A percentile compares a stretch with the other conserved stretches of the same genome.
These are phyloP conservation scores for Zymoseptoria ardabiliae DNA, from an alignment of 2,329 filamentous ascomycete genomes.

Conservation along the genomic window DNA sequence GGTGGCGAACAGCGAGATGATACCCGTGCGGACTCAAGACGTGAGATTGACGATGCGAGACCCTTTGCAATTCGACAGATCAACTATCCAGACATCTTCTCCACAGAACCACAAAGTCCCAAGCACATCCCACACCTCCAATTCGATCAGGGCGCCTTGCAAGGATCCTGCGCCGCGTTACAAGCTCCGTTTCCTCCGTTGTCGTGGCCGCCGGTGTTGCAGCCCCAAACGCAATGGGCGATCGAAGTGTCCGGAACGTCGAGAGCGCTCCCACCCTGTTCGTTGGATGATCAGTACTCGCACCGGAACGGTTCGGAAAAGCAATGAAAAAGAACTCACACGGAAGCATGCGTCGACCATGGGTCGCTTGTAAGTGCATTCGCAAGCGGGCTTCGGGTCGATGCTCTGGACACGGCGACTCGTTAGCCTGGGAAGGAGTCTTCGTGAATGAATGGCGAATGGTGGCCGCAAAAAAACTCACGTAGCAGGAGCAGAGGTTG, in stretches of 20 bases:
- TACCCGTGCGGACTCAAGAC: no score
- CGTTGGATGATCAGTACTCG: background rate
- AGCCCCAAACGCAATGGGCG: background rate
- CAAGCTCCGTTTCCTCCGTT: background rate
- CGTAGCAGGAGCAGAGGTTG: background rate
- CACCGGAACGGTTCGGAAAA: no score
- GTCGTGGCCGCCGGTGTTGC: background rate
- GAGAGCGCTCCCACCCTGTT: background rate
- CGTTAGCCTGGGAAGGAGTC: no score
- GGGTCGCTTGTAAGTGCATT: background rate
- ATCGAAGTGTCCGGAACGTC: background rate
- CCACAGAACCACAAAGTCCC: background rate
- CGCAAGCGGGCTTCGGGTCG: background rate
- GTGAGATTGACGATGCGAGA: no score
- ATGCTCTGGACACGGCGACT: no score
- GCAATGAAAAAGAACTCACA: background rate
- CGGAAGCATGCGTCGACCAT: background rate
- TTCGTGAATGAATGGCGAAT: no score
- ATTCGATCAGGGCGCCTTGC: background rate
- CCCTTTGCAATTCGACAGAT: background rate
- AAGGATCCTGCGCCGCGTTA: background rate
- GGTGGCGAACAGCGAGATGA: no score
- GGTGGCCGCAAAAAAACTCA: no score
- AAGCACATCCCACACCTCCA: background rate
- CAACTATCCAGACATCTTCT: background rate